Conservation (phyloP, 1,284 basidiomycete genomes). For the Trichosporon inkin region DNA sequence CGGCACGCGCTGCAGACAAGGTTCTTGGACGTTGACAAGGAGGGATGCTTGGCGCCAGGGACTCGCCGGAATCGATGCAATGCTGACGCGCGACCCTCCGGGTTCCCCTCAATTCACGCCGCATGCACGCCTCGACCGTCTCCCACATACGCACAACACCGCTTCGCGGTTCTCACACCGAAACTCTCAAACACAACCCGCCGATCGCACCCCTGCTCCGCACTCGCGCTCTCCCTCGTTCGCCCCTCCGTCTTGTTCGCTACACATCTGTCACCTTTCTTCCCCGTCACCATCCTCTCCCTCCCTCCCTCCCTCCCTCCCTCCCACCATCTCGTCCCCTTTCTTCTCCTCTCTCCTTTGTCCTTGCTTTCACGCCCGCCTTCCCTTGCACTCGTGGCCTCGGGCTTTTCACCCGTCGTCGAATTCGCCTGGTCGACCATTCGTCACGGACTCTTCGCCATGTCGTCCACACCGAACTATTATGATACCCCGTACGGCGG, state of each 20-base stretch:
- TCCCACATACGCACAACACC: not conserved
- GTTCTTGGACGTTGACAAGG: no score
- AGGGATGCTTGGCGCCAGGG: no score
- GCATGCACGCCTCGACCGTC: not conserved
- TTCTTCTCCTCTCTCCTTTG: not conserved
- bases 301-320: slow-evolving; percentile 2
- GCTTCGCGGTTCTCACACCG: not conserved
- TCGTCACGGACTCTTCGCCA: not conserved
- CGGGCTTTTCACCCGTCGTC: not conserved
- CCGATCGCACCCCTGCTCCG: not conserved
- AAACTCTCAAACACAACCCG: not conserved
- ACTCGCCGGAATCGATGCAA: no score
- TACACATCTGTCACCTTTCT: not conserved
- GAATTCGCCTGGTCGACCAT: not conserved
- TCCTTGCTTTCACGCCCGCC: not conserved
- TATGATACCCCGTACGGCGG: not conserved
- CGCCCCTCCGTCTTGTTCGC: not conserved
- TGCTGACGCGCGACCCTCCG: not conserved
- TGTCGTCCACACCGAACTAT: slow-evolving; percentile 2
- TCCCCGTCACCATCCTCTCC: slow-evolving; percentile 1
- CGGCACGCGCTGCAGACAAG: no score
- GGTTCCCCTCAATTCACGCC: not conserved
- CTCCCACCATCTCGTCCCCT: not conserved
- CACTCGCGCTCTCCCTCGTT: not conserved
- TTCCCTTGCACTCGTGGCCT: slow-evolving; percentile 1